Conservation (phyloP, 441 rosid genomes). For the Monsonia emarginata region DNA sequence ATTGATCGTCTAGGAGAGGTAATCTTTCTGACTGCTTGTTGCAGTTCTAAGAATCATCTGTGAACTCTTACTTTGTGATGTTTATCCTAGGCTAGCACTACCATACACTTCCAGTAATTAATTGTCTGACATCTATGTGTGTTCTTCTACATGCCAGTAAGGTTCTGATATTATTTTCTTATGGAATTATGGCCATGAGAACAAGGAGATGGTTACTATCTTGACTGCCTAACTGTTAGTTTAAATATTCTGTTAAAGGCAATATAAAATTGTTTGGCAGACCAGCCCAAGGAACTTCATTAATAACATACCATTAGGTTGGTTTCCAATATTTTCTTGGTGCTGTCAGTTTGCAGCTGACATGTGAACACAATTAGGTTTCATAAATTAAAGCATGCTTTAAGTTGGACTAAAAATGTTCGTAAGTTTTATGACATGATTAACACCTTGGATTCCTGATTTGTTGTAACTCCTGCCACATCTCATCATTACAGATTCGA, state of each 20-base stretch:
- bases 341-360: not conserved
- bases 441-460: not conserved
- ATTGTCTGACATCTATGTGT: not conserved
- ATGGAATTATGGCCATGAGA: not conserved
- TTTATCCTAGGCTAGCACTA: not conserved
- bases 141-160: not conserved
- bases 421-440: not conserved
- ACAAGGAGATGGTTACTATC: not conserved
- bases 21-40: constrained; percentile 16
- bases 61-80: no score
- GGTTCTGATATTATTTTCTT: not conserved
- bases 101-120: not conserved
- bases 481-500: constrained; percentile 47
- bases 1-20: constrained; percentile 98
- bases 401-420: not conserved
- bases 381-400: no score
- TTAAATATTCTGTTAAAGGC: no score
- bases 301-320: not conserved
- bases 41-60: not conserved
- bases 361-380: not conserved
- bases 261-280: no score
- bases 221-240: not conserved
- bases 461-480: not conserved
- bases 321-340: not conserved
- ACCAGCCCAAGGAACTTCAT: not conserved